Evolutionary conservation across 2,329 filamentous ascomycete genomes (phyloP).

Genomic region (Sporothrix variecibatus): DNA sequence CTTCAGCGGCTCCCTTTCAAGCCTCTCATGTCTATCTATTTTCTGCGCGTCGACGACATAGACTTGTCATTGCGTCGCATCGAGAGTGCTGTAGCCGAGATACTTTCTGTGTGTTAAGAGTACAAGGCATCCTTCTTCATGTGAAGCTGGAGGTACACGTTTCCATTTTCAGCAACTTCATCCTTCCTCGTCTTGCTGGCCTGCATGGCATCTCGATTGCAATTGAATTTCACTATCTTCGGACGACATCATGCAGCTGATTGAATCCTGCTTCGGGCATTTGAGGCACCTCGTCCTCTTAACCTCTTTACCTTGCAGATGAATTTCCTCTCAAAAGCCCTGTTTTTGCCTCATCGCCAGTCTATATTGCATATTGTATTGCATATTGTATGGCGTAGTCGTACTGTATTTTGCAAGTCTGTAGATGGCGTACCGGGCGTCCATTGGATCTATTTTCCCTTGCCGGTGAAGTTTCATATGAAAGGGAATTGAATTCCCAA

Average conservation of each 20-base stretch:
- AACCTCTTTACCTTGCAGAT: neutral
- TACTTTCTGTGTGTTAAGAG: neutral
- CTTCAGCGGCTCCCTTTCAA: neutral
- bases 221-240: neutral
- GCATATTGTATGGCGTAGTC: neutral
- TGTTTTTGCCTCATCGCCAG: neutral
- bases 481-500: neutral
- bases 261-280: neutral
- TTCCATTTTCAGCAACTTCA: neutral
- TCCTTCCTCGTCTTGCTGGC: neutral
- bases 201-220: slow-evolving; percentile 1
- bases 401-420: neutral
- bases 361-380: slow-evolving; percentile 18
- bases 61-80: slow-evolving; percentile 4
- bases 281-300: neutral
- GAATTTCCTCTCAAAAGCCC: neutral
- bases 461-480: neutral
- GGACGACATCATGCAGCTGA: neutral
- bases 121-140: neutral
- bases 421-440: neutral
- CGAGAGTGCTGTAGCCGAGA: neutral
- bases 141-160: neutral
- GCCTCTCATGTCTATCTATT: neutral
- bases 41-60: slow-evolving; percentile 16
- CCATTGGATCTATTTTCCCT: neutral